Conservation (phyloP, 2,329 filamentous ascomycete genomes). For the Trichoderma atroviride region DNA sequence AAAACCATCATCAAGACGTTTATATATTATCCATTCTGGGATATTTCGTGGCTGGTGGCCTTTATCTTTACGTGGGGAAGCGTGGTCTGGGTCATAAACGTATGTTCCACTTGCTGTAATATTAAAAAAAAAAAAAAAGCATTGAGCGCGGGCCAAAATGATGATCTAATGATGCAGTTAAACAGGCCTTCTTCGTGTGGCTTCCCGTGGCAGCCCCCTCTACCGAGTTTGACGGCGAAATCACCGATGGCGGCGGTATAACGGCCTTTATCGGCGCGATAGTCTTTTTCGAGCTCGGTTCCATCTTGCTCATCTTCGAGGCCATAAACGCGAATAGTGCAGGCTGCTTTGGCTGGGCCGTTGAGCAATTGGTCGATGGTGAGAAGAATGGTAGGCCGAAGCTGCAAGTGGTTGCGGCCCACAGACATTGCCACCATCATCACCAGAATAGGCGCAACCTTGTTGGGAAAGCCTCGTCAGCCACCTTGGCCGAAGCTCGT, state of each 20-base stretch:
- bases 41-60: slow-evolving; percentile 48
- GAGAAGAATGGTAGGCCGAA: slow-evolving; percentile 17
- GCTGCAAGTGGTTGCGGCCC: slow-evolving; percentile 20
- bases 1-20: slow-evolving; percentile 42
- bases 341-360: slow-evolving; percentile 70
- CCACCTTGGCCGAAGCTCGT: neutral
- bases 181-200: slow-evolving; percentile 65
- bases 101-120: slow-evolving; percentile 46
- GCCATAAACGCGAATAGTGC: slow-evolving; percentile 68
- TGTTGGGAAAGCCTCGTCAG: slow-evolving; percentile 24
- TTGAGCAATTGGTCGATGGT: slow-evolving; percentile 52
- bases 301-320: slow-evolving; percentile 65
- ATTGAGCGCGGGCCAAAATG: neutral
- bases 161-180: slow-evolving; percentile 45
- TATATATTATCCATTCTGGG: slow-evolving; percentile 44
- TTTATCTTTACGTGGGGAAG: slow-evolving; percentile 45
- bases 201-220: slow-evolving; percentile 58
- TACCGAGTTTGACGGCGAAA: slow-evolving; percentile 58
- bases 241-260: slow-evolving; percentile 58
- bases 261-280: slow-evolving; percentile 69
- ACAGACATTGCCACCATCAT: slow-evolving; percentile 34
- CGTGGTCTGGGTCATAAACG: slow-evolving; percentile 23
- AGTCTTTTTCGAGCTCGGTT: slow-evolving; percentile 63
- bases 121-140: no score
- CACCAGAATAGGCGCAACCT: slow-evolving; percentile 34